These are phyloP conservation scores for Picochlorum sp. DNA, from an alignment of 139 green algal species.

Conservation along the genomic window DNA sequence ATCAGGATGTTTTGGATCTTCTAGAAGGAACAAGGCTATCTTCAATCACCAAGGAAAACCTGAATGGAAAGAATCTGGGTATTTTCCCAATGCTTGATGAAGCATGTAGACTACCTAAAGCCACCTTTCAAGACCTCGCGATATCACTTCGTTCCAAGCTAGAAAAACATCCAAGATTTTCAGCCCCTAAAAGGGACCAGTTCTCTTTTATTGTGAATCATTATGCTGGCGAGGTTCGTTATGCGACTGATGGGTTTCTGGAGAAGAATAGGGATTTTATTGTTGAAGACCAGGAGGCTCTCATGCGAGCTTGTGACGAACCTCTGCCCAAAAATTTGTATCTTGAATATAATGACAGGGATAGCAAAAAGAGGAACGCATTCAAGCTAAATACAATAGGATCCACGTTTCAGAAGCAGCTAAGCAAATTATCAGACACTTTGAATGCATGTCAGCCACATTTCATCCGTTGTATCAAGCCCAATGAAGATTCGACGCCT, in stretches of 20 bases:
- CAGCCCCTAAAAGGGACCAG: slow-evolving; percentile 48
- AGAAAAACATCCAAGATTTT: slow-evolving; percentile 41
- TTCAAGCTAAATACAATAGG: slow-evolving; percentile 57
- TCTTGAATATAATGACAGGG: slow-evolving; percentile 12
- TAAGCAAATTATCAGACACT: slow-evolving; percentile 62
- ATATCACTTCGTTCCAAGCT: slow-evolving; percentile 43
- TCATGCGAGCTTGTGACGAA: slow-evolving; percentile 32
- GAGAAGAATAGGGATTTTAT: slow-evolving; percentile 83
- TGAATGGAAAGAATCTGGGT: slow-evolving; percentile 29
- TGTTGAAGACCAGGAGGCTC: slow-evolving; percentile 58
- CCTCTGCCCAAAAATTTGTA: slow-evolving; percentile 38
- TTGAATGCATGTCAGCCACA: slow-evolving; percentile 54
- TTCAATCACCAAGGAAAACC: slow-evolving; percentile 11
- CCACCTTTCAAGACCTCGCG: slow-evolving; percentile 59
- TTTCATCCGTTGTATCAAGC: slow-evolving; percentile 85
- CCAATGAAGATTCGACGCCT: slow-evolving; percentile 66
- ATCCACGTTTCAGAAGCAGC: slow-evolving; percentile 64
- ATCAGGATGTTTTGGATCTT: slow-evolving; percentile 91
- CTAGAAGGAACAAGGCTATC: slow-evolving; percentile 46
- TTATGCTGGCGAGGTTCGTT: slow-evolving; percentile 58
- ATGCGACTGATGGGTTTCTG: slow-evolving; percentile 38
- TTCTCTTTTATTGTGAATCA: slow-evolving; percentile 63
- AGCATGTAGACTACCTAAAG: slow-evolving; percentile 71
- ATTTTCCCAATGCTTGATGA: slow-evolving; percentile 91
- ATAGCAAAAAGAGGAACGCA: slow-evolving; percentile 15